Percentiles rank a stretch among this genome's conserved stretches.
Evolutionary conservation across 2,329 filamentous ascomycete species (phyloP).

Genomic region (Sphaerulina populicola): DNA sequence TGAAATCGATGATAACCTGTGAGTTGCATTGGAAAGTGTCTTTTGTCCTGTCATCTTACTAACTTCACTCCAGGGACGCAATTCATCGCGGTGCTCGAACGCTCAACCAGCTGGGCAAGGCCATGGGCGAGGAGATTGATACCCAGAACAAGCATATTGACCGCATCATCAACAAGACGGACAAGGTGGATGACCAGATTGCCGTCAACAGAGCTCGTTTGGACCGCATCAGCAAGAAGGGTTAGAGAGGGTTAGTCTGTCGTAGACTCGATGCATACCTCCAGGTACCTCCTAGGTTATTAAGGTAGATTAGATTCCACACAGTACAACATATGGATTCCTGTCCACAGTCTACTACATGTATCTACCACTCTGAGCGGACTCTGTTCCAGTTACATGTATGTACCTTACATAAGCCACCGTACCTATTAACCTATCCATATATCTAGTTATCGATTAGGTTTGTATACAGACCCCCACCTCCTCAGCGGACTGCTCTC

Average conservation of each 20-base stretch:
- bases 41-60: slow-evolving; percentile 17
- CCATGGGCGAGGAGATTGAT: slow-evolving; percentile 67
- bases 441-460: too few species aligned
- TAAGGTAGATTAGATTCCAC: neutral
- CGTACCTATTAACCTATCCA: too few species aligned
- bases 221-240: slow-evolving; percentile 49
- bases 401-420: too few species aligned
- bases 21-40: neutral
- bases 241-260: neutral
- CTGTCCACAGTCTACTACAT: neutral
- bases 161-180: slow-evolving; percentile 61
- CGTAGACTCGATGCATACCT: too few species aligned
- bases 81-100: slow-evolving; percentile 56
- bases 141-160: slow-evolving; percentile 70
- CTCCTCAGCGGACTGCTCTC: too few species aligned
- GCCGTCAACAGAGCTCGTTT: slow-evolving; percentile 66
- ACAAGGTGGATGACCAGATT: slow-evolving; percentile 73
- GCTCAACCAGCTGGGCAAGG: slow-evolving; percentile 64
- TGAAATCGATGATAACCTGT: slow-evolving; percentile 36
- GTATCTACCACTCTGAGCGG: too few species aligned
- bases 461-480: too few species aligned
- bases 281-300: too few species aligned
- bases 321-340: neutral
- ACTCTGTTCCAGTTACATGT: too few species aligned
- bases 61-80: slow-evolving; percentile 35